Conservation (phyloP, 495 filamentous ascomycete species). For the Aspergillus taichungensis region DNA sequence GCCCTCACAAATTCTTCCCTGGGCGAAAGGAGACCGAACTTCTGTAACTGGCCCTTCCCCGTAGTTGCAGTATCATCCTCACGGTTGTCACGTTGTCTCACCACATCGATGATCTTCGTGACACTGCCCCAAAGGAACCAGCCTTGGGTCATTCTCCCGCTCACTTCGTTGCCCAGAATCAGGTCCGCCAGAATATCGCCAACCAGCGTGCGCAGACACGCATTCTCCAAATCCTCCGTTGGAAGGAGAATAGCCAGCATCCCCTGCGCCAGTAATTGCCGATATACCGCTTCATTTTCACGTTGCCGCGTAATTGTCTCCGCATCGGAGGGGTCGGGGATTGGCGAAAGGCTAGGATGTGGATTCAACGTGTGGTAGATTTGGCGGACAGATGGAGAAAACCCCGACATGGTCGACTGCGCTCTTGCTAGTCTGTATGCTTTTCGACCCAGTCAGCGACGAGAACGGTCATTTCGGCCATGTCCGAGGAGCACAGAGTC, state of each 20-base stretch:
- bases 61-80: slow-evolving; percentile 16
- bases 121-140: slow-evolving; percentile 79
- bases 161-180: slow-evolving; percentile 69
- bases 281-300: slow-evolving; percentile 71
- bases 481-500: background rate
- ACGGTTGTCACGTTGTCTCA: slow-evolving; percentile 16
- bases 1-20: slow-evolving; percentile 14
- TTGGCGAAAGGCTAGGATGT: slow-evolving; percentile 68
- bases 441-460: slow-evolving; percentile 10
- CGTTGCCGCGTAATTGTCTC: slow-evolving; percentile 48
- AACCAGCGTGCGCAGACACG: slow-evolving; percentile 70
- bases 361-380: slow-evolving; percentile 81
- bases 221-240: slow-evolving; percentile 85
- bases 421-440: slow-evolving; percentile 48
- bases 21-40: slow-evolving; percentile 38
- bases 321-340: slow-evolving; percentile 48
- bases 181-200: slow-evolving; percentile 79
- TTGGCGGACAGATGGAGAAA: slow-evolving; percentile 38
- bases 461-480: too few relatives aligned
- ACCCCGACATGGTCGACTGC: slow-evolving; percentile 36
- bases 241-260: slow-evolving; percentile 76
- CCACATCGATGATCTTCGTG: slow-evolving; percentile 48
- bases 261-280: slow-evolving; percentile 70
- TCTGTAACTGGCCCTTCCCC: slow-evolving; percentile 30
- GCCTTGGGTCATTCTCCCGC: slow-evolving; percentile 69